Evolutionary conservation across 2,329 filamentous ascomycete species (phyloP).

Genomic region (Aspergillus jensenii): DNA sequence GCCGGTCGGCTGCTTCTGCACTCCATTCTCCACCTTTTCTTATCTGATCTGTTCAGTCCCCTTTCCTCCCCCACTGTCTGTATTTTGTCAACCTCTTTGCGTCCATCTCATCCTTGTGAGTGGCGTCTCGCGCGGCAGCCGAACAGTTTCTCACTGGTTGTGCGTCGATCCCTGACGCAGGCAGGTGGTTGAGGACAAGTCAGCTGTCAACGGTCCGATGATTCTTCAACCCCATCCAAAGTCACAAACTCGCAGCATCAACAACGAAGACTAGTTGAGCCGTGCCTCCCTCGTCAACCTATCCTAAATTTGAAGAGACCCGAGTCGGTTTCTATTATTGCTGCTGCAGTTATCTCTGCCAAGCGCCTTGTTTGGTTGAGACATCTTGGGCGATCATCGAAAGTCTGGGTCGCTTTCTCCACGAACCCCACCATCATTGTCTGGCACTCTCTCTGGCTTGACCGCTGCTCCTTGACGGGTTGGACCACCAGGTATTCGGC

Average conservation of each 20-base stretch:
- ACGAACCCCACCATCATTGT: constrained; percentile 13
- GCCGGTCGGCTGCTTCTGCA: not conserved
- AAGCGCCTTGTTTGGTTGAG: not conserved
- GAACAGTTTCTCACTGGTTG: constrained; percentile 6
- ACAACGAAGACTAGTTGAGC: not conserved
- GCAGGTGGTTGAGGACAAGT: constrained; percentile 10
- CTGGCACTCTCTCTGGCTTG: constrained; percentile 9
- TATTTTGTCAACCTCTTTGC: constrained; percentile 6
- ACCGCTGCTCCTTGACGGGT: constrained; percentile 8
- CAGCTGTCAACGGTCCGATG: constrained; percentile 10
- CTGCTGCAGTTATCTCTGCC: not conserved
- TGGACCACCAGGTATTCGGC: constrained; percentile 4
- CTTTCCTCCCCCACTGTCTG: not conserved
- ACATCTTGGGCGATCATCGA: not conserved
- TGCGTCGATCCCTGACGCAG: constrained; percentile 8
- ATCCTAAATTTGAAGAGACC: not conserved
- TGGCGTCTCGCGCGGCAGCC: not conserved
- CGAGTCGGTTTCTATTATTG: not conserved
- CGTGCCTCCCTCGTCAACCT: not conserved
- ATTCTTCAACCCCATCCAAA: constrained; percentile 1
- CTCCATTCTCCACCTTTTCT: constrained; percentile 4
- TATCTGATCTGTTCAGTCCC: constrained; percentile 2
- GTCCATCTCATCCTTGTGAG: not conserved
- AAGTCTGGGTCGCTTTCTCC: constrained; percentile 12
- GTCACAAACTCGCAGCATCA: not conserved